Conservation (phyloP, 73 alveolate species). For the Tetrahymena malaccensis region DNA sequence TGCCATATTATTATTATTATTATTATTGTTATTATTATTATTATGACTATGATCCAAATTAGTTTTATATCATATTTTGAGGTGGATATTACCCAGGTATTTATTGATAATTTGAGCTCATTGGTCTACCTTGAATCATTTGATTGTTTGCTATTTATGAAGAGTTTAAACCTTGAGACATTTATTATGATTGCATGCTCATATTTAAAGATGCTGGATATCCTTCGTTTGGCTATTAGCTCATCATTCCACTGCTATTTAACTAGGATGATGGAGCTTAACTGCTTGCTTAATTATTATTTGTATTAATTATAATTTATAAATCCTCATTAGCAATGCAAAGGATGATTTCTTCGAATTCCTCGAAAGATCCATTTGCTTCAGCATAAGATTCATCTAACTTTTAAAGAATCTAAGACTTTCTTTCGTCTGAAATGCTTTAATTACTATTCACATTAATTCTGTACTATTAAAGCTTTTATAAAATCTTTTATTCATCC, state of each 20-base stretch:
- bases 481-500: not conserved
- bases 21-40: not conserved
- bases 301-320: not conserved
- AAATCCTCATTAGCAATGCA: not conserved
- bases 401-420: not conserved
- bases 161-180: not conserved
- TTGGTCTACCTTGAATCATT: not conserved
- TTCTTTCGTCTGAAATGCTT: not conserved
- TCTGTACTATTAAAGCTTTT: not conserved
- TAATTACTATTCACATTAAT: not conserved
- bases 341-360: not conserved
- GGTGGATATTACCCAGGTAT: not conserved
- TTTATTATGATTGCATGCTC: too few relatives aligned
- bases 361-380: not conserved
- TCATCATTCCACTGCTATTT: not conserved
- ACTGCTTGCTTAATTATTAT: not conserved
- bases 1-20: too few relatives aligned
- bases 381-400: not conserved
- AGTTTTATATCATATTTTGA: not conserved
- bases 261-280: not conserved
- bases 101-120: not conserved
- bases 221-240: not conserved
- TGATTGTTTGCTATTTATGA: not conserved
- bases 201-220: too few relatives aligned
- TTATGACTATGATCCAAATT: not conserved